Conservation (phyloP, 305 asterid species). For the Petunia hybrid region DNA sequence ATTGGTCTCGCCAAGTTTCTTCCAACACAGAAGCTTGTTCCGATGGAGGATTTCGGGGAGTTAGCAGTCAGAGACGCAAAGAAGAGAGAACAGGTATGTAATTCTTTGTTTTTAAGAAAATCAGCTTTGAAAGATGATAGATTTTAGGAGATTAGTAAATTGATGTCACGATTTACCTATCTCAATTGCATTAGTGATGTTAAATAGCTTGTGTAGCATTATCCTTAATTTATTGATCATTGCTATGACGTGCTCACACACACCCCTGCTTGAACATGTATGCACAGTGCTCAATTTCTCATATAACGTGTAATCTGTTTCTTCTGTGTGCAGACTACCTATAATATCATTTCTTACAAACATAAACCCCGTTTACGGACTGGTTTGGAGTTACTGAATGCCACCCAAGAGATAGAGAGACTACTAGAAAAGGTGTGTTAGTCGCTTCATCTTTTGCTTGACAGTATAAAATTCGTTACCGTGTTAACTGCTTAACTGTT, state of each 20-base stretch:
- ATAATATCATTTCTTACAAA: slow-evolving; percentile 71
- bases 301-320: background rate
- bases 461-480: background rate
- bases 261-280: background rate
- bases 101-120: slow-evolving; percentile 32
- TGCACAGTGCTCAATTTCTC: background rate
- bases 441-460: background rate
- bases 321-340: slow-evolving; percentile 56
- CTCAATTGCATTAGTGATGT: background rate
- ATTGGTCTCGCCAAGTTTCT: slow-evolving; percentile 76
- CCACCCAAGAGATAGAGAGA: slow-evolving; percentile 74
- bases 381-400: slow-evolving; percentile 74
- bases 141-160: background rate
- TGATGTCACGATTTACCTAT: background rate
- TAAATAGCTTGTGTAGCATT: slow-evolving; percentile 6
- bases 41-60: slow-evolving; percentile 75
- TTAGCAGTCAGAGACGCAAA: slow-evolving; percentile 73
- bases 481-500: background rate
- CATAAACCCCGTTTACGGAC: slow-evolving; percentile 85
- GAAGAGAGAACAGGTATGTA: slow-evolving; percentile 65
- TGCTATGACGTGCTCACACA: background rate
- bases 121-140: background rate
- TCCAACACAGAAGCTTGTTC: slow-evolving; percentile 86
- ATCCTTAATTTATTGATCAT: background rate
- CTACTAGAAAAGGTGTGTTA: slow-evolving; percentile 66